Evolutionary conservation across 2,329 filamentous ascomycete species (phyloP), one percentile per base, ranked within the genome.

Genomic region (Talaromyces sp.): DNA sequence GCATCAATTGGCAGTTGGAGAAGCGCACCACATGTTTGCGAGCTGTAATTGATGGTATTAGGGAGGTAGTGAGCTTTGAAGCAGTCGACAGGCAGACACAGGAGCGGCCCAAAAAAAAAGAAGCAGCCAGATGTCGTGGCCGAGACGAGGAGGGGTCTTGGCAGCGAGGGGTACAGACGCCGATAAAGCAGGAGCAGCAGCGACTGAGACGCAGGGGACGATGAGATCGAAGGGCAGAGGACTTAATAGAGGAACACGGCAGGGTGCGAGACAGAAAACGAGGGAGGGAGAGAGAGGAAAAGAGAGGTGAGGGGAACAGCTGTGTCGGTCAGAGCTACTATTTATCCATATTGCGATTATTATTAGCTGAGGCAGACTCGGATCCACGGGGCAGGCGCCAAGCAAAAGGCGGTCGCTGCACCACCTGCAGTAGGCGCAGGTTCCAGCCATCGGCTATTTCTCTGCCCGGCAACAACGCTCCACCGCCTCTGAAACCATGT

Each of bases 11-110:
- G 14, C 49, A n/a, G 26, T 29, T 19, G 49, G 29, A 21, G 55
- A 27, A 52, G 66, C 72, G 58, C 69, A 75, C 73, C 73, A 75
- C 73, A 75, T 75, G 64, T 58, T 73, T 67, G 61, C 55, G 59
- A 41, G 56, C 29, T 56, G 32, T 29, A 54, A 46, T 60, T 35
- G 49, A 59, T 21, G 38, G 19, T 26, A 51, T 24, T 38, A 54
- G 41, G 21, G 50, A 38, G 57, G 31, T 29, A 41, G n/a, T 24
- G 53, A 55, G 24, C 29, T 17, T 41, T 32, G 31, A 52, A 26
- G 49, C 26, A 19, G 41, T 43, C 19, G 41, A 43, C 14, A n/a
- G 41, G n/a, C 24, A 19, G 21, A 46, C n/a, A 24, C n/a, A 46
- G 43, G 43, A 21, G 43, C 43, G 43, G 10, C 43, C 43, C 26